phyloP scores from a whole-genome alignment of 176 grass and related monocot species.

The Oryza longistaminata region DNA sequence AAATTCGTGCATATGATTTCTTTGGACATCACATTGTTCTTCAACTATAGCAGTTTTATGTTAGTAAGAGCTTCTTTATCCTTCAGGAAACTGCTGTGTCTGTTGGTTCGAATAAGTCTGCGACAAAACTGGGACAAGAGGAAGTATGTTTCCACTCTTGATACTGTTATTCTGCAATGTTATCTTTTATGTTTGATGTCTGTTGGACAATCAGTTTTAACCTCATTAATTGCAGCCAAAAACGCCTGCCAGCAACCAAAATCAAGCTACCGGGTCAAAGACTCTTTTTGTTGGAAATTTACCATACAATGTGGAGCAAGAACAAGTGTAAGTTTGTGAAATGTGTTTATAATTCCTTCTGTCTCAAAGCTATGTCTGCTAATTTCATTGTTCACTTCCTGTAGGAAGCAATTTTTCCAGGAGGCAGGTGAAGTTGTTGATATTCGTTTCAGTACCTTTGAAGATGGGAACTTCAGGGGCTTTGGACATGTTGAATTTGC shows the following conservation, averaged over 20 bases:
- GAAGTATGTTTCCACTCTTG: slow-evolving; percentile 33
- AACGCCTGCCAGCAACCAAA: slow-evolving; percentile 52
- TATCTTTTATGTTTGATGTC: background rate
- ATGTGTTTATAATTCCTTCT: background rate
- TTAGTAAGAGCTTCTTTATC: slow-evolving; percentile 12
- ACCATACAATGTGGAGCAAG: slow-evolving; percentile 39
- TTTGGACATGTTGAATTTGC: slow-evolving; percentile 84
- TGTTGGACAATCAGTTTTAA: background rate
- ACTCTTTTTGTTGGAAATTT: slow-evolving; percentile 74
- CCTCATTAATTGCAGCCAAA: slow-evolving; percentile 41
- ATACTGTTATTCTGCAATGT: background rate
- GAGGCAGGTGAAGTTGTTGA: slow-evolving; percentile 59
- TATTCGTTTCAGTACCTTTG: slow-evolving; percentile 44
- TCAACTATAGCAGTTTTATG: background rate
- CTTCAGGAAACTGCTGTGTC: slow-evolving; percentile 31
- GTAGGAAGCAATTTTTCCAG: slow-evolving; percentile 69
- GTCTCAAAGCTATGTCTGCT: background rate
- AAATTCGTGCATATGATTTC: background rate
- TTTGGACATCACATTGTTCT: background rate
- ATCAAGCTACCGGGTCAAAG: slow-evolving; percentile 45
- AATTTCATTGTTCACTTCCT: background rate
- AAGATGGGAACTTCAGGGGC: slow-evolving; percentile 57
- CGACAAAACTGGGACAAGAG: slow-evolving; percentile 20
- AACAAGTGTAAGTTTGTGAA: slow-evolving; percentile 62
- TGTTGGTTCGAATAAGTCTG: background rate